Evolutionary conservation across 2,329 filamentous ascomycete species (phyloP).

Genomic region (Samsoniella hepiali): DNA sequence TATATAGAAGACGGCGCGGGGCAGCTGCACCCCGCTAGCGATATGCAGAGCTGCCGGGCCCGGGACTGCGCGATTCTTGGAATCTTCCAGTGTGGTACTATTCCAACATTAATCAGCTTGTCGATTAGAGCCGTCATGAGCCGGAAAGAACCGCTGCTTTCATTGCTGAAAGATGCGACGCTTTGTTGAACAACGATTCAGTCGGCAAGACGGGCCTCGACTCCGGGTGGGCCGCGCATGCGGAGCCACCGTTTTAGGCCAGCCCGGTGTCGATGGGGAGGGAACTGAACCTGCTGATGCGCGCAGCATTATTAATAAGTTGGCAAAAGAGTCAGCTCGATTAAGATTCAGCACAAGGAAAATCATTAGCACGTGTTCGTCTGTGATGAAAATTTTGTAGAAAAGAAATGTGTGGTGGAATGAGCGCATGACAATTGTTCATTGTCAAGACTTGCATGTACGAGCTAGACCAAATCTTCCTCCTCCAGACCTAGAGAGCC

Average conservation of each 20-base stretch:
- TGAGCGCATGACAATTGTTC: too few relatives aligned
- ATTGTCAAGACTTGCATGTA: too few relatives aligned
- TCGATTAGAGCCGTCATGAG: too few relatives aligned
- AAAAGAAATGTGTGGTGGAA: too few relatives aligned
- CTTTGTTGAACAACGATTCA: neutral
- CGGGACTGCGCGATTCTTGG: neutral
- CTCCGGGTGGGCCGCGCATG: neutral
- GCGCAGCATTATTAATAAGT: neutral
- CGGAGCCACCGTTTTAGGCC: constrained; percentile 13
- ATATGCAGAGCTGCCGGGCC: neutral
- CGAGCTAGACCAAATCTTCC: too few relatives aligned
- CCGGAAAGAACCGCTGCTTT: neutral
- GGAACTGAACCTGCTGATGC: neutral
- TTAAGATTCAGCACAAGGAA: neutral
- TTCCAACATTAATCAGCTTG: neutral
- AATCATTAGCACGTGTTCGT: neutral
- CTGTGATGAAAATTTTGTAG: neutral
- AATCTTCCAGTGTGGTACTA: neutral
- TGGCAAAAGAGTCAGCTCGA: neutral
- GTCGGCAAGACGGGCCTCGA: constrained; percentile 5
- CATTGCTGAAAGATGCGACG: neutral
- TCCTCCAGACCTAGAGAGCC: neutral
- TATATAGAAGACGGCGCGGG: constrained; percentile 14
- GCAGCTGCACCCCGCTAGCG: neutral
- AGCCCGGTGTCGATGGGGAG: neutral